Evolutionary conservation across 805 yeast genomes (phyloP), one percentile per base, ranked within the genome.

Genomic region (Hemisphaericaspora nanyangensis): DNA sequence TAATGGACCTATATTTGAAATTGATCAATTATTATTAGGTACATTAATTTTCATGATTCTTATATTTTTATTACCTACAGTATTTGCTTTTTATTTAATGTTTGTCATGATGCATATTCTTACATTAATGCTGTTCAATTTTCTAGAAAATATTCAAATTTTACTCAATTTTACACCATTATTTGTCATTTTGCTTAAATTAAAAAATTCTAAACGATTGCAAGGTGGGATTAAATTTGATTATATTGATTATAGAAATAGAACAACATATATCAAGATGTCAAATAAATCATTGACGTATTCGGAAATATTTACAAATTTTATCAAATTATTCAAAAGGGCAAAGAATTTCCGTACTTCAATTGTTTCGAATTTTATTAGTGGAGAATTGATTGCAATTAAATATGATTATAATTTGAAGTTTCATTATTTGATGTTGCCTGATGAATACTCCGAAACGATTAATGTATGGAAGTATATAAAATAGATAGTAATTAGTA

Each of bases 1-100:
- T n/a, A 50, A 47, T 3, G 35, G 29, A 12, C 17, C 24, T 22
- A 52, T 52, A 22, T 91, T 85, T 57, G 91, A 85, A 43, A 65
- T 91, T 17, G 96, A 90, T 56, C 95, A 90, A 53, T 68, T 91
- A 40, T 65, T 95, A 35, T 63, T 91, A 55, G 99, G 99, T 0
- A 93, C 96, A 2, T 71, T 93, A 40, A 60, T 91, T 13, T 93
- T 93, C 61, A 87, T 91, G 35, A 78, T 90, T 12, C 64, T 86
- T 37, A 62, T 84, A 0, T 85, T 89, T 49, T 65, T 95, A 25
- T 59, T 89, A 35, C 99, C 99, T 1, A 93, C 99, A 0, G 83
- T 88, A 2, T 56, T 82, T 48, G 93, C 93, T 11, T 93, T 90
- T 55, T 93, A 93, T 54, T 49, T 80, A 13, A 76, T 82, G 17